A percentile compares a stretch with the other conserved stretches of the same genome.
Conservation (phyloP, 805 yeast genomes). For the Hanseniaspora jakobsenii region DNA sequence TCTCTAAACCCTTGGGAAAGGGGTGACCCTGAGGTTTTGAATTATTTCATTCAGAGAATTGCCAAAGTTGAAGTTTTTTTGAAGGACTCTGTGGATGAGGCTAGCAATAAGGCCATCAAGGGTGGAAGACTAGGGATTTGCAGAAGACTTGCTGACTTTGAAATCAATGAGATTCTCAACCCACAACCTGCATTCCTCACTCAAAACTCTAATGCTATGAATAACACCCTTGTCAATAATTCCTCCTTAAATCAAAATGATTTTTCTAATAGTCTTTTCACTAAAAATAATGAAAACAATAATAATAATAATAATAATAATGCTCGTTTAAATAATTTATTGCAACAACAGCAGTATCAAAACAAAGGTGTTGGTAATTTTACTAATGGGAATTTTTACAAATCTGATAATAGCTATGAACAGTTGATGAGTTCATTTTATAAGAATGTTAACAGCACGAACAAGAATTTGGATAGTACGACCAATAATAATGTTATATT, state of each 20-base stretch:
- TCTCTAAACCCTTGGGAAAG: slow-evolving; percentile 20
- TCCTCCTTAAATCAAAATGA: too few species aligned
- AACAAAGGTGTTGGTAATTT: too few species aligned
- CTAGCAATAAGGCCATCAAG: background rate
- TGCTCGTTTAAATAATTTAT: too few species aligned
- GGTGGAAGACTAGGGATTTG: slow-evolving; percentile 9
- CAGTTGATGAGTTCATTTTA: background rate
- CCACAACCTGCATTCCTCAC: too few species aligned
- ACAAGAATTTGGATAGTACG: too few species aligned
- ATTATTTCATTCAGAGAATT: slow-evolving; percentile 6
- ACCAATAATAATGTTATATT: too few species aligned
- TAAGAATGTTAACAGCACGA: too few species aligned
- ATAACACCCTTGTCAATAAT: too few species aligned
- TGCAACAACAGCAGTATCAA: too few species aligned
- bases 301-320: background rate
- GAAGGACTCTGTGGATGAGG: background rate
- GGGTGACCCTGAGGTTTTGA: slow-evolving; percentile 19
- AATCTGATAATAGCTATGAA: background rate
- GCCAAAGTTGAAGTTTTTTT: slow-evolving; percentile 15
- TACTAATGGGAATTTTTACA: background rate
- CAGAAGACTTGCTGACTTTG: slow-evolving; percentile 9
- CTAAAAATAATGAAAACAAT: background rate
- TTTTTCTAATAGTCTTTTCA: too few species aligned
- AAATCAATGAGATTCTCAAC: slow-evolving; percentile 6
- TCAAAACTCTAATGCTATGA: too few species aligned